Evolutionary conservation across 805 yeast species (phyloP).

Genomic region (Danielia reshetovae): DNA sequence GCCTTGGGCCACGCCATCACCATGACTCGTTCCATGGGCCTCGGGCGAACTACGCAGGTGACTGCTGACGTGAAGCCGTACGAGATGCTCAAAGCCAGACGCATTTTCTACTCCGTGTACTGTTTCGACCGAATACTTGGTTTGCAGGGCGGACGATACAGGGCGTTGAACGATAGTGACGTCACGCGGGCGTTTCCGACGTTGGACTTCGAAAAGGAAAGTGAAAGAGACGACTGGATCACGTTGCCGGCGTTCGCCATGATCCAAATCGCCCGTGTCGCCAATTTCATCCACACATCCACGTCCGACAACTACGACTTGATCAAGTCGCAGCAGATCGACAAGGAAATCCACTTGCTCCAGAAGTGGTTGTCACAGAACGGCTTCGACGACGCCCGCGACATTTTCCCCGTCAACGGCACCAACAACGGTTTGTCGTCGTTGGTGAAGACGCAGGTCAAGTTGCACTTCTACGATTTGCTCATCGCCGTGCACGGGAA

Average conservation of each 20-base stretch:
- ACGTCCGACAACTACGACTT: slow-evolving; percentile 22
- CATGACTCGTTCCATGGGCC: slow-evolving; percentile 43
- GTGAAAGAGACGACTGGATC: slow-evolving; percentile 45
- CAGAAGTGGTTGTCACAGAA: slow-evolving; percentile 30
- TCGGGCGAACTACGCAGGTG: slow-evolving; percentile 26
- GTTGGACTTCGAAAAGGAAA: slow-evolving; percentile 24
- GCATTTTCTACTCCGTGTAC: slow-evolving; percentile 55
- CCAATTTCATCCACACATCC: slow-evolving; percentile 33
- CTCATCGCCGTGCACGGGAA: slow-evolving; percentile 34
- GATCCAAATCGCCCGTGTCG: slow-evolving; percentile 40
- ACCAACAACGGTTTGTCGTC: slow-evolving; percentile 9
- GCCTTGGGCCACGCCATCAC: slow-evolving; percentile 41
- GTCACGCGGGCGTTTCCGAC: slow-evolving; percentile 31
- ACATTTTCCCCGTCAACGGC: slow-evolving; percentile 5
- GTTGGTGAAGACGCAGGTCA: slow-evolving; percentile 33
- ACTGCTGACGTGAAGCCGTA: slow-evolving; percentile 24
- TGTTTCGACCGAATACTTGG: slow-evolving; percentile 52
- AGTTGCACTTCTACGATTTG: slow-evolving; percentile 37
- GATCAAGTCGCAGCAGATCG: slow-evolving; percentile 28
- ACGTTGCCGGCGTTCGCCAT: slow-evolving; percentile 44
- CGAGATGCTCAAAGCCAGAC: slow-evolving; percentile 44
- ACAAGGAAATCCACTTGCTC: slow-evolving; percentile 26
- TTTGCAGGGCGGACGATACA: slow-evolving; percentile 48
- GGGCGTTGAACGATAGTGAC: slow-evolving; percentile 33
- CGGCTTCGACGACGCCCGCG: slow-evolving; percentile 29